Evolutionary conservation across 169 alveolate genomes (phyloP), one percentile per base, ranked within the genome.

Genomic region (Sarcocystis neurona): DNA sequence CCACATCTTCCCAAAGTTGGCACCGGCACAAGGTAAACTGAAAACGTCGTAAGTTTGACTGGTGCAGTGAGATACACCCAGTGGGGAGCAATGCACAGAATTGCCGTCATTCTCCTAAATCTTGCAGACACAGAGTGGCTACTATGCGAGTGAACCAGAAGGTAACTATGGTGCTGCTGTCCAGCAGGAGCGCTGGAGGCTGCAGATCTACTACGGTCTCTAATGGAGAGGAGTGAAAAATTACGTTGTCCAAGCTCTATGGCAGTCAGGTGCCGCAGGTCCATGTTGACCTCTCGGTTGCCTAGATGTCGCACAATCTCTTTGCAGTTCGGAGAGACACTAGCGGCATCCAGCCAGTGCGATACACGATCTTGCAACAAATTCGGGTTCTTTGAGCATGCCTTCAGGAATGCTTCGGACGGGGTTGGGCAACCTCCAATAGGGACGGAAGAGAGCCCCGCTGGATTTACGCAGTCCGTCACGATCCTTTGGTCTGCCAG

Each of bases 171-270:
- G 12, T 23, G 30, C 23, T 53, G 66, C 66, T 12, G 66, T 53
- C 12, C 66, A 53, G 12, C 66, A 12, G 23, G 30, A 12, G 23
- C 30, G 23, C 23, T 53, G 30, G 12, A 23, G 30, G 66, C 23
- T 23, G 66, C 23, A 12, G 23, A 12, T 53, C 30, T 23, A 23
- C 66, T 23, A 53, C 30, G 66, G 23, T 15, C 30, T 23, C 30
- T 53, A 53, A 53, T 23, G 23, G 30, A 53, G 12, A 23, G 66
- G 30, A 23, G 30, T 15, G 23, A 15, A 15, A 15, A 53, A 48
- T 72, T 37, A 72, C 82, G 32, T 72, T 44, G 37, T 32, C 41
- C 82, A 34, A 72, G 53, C 82, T 39, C 82, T 39, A 56, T 39
- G 46, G 32, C 41, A 18, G 43, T 8, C 58, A 72, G 56, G 46